These are phyloP conservation scores for Petunia secreta DNA, from an alignment of 257 asterid genomes.

Conservation along the genomic window DNA sequence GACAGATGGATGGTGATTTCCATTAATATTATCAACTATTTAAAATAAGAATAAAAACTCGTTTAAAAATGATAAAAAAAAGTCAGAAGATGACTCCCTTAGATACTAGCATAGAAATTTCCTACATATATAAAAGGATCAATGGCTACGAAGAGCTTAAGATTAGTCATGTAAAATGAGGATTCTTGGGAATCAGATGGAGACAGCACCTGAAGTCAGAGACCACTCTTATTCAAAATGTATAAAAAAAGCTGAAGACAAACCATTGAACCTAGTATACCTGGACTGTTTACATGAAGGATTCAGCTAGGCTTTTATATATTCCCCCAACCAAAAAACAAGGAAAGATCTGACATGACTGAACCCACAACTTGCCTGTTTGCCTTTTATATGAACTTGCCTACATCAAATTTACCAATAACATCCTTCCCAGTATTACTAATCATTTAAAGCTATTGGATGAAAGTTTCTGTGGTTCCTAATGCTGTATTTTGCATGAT, in stretches of 20 bases:
- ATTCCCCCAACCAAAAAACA: background rate
- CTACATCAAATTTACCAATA: background rate
- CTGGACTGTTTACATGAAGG: background rate
- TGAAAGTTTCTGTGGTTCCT: background rate
- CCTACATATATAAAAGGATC: background rate
- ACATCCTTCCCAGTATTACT: background rate
- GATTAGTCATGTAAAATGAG: background rate
- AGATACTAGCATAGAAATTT: slow-evolving; percentile 8
- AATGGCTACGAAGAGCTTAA: background rate
- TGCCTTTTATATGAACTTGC: background rate
- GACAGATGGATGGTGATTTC: background rate
- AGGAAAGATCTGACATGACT: background rate
- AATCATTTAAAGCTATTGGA: background rate
- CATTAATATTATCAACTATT: background rate
- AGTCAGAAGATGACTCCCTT: background rate
- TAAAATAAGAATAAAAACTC: background rate
- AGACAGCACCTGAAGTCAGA: background rate
- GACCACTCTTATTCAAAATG: background rate
- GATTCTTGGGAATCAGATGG: background rate
- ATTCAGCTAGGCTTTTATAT: background rate
- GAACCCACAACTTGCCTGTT: background rate
- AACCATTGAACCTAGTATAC: background rate
- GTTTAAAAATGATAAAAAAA: background rate
- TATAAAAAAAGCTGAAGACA: background rate
- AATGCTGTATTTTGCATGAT: background rate